A percentile compares a stretch with the other conserved stretches of the same genome.
These are phyloP conservation scores for Fusarium nanum DNA, from an alignment of 2,329 filamentous ascomycete genomes.

Conservation along the genomic window DNA sequence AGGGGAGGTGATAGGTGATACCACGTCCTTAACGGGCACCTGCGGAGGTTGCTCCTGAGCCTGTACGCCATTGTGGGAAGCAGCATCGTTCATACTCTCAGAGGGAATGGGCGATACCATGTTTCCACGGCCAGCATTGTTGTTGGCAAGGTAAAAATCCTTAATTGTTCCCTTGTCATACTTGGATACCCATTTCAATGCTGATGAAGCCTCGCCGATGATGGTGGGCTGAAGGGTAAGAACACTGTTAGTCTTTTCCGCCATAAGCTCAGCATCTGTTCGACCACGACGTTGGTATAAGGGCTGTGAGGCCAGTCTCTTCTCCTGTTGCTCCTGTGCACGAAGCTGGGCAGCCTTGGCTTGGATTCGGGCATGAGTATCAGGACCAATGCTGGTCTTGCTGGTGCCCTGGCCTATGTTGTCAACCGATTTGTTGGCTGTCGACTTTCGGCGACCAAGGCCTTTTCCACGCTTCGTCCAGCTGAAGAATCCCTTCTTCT, in stretches of 20 bases:
- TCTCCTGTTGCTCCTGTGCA: conserved; percentile 72
- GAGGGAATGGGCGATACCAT: conserved; percentile 52
- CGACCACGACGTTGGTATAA: conserved; percentile 62
- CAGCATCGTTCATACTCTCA: conserved; percentile 46
- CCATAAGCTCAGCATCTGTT: conserved; percentile 67
- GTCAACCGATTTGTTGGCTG: conserved; percentile 69
- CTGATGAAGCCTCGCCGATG: conserved; percentile 86
- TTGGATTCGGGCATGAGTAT: conserved; percentile 93
- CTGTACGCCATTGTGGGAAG: conserved; percentile 24
- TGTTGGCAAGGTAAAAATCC: conserved; percentile 84
- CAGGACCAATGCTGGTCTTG: conserved; percentile 86
- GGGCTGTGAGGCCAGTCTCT: conserved; percentile 56
- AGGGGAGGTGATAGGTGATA: conserved; percentile 38
- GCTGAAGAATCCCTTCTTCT: conserved; percentile 95
- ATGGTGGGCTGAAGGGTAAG: conserved; percentile 88
- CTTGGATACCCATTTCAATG: conserved; percentile 96
- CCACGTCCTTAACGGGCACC: conserved; percentile 56
- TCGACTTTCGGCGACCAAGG: conserved; percentile 75
- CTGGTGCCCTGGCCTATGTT: conserved; percentile 65
- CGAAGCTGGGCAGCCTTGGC: conserved; percentile 88
- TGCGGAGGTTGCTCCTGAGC: conserved; percentile 51
- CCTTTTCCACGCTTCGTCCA: conserved; percentile 78
- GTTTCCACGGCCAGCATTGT: conserved; percentile 75
- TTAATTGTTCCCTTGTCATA: conserved; percentile 92
- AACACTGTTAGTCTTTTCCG: conserved; percentile 86